phyloP scores from a whole-genome alignment of 2,329 filamentous ascomycete genomes.

The Hymenotorrendiella dingleyae region DNA sequence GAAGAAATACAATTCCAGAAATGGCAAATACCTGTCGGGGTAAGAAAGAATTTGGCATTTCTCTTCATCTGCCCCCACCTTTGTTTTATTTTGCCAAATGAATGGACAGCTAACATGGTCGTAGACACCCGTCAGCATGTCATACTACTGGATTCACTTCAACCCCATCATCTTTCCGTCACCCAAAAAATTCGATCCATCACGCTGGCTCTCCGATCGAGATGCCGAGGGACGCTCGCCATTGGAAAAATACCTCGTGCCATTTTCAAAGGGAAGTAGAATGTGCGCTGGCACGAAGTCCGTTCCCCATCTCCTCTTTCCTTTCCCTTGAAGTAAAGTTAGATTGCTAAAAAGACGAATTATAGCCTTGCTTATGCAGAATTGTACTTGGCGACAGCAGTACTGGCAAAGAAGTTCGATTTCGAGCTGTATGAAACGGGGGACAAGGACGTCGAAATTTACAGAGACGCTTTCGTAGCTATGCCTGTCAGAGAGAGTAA shows the following conservation, averaged over 20 bases:
- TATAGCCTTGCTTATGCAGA: not conserved
- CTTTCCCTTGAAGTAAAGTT: not conserved
- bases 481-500: not conserved
- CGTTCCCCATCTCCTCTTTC: not conserved
- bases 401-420: not conserved
- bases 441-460: not conserved
- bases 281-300: conserved; percentile 19
- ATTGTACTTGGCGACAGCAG: not conserved
- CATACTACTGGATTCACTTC: conserved; percentile 14
- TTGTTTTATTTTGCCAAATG: no score
- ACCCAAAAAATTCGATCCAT: conserved; percentile 10
- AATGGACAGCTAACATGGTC: not conserved
- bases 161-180: conserved; percentile 18
- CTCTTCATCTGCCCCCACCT: not conserved
- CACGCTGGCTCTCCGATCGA: conserved; percentile 24
- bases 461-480: not conserved
- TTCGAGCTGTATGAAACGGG: not conserved
- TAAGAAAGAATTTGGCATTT: no score
- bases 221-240: conserved; percentile 16
- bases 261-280: conserved; percentile 18
- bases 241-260: conserved; percentile 16
- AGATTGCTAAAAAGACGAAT: no score
- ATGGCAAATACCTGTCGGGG: conserved; percentile 15
- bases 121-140: conserved; percentile 19
- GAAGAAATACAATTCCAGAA: conserved; percentile 9